Evolutionary conservation across 805 yeast genomes (phyloP).

Genomic region (Alloascoidea hylecoeti): DNA sequence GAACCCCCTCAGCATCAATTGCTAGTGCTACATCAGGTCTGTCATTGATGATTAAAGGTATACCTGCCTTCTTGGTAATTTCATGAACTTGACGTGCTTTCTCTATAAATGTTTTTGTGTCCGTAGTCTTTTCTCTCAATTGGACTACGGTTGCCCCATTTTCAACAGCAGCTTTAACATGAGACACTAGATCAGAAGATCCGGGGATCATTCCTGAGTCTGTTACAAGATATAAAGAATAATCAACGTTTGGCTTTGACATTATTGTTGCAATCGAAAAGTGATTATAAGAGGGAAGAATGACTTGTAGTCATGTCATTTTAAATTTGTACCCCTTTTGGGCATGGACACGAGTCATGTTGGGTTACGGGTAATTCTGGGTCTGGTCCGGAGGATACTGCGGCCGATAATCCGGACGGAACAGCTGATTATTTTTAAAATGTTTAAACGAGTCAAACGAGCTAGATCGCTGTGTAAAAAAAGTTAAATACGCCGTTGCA

Average conservation of each 20-base stretch:
- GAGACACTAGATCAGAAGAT: constrained; percentile 37
- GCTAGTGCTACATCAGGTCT: constrained; percentile 85
- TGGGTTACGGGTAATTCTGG: not conserved
- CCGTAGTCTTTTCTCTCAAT: constrained; percentile 63
- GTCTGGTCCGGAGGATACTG: not conserved
- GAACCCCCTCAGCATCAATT: constrained; percentile 81
- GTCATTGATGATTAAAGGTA: constrained; percentile 79
- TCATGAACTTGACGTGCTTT: constrained; percentile 47
- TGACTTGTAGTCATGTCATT: not conserved
- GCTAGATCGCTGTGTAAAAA: not conserved
- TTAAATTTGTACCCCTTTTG: not conserved
- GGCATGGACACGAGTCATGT: not conserved
- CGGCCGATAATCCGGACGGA: too few species aligned
- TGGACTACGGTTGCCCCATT: constrained; percentile 77
- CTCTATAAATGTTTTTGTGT: constrained; percentile 51
- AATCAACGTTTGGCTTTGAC: constrained; percentile 22
- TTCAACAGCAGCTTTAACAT: constrained; percentile 45
- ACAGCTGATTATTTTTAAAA: too few species aligned
- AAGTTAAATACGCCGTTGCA: not conserved
- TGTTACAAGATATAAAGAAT: constrained; percentile 65
- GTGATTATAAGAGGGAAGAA: not conserved
- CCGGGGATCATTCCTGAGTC: constrained; percentile 64
- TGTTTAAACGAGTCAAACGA: not conserved
- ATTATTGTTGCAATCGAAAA: not conserved
- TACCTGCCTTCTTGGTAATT: constrained; percentile 39